Percentiles rank a stretch among this genome's conserved stretches.
phyloP scores from a whole-genome alignment of 2,329 filamentous ascomycete genomes.

The Alternaria angustiovoidea region DNA sequence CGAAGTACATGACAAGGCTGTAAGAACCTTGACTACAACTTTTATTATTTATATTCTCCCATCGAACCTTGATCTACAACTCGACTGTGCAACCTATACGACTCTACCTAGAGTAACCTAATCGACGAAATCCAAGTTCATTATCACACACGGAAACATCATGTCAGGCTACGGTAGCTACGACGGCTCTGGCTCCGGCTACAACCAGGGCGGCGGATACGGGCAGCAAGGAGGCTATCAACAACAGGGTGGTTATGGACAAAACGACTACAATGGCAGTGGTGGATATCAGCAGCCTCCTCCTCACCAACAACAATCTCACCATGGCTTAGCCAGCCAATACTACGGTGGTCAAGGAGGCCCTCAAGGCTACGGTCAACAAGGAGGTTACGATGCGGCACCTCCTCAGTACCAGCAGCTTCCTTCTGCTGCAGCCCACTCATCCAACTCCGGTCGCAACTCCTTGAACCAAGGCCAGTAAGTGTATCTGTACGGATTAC shows the following conservation, averaged over 20 bases:
- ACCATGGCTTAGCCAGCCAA: conserved; percentile 18
- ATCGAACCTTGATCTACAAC: not conserved
- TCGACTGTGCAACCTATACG: not conserved
- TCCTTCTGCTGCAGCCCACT: conserved; percentile 29
- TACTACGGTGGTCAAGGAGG: conserved; percentile 23
- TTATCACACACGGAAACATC: not conserved
- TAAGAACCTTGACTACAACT: not conserved
- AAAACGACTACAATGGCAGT: conserved; percentile 15
- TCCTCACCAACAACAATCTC: conserved; percentile 11
- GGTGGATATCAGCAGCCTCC: conserved; percentile 19
- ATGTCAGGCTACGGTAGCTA: conserved; percentile 24
- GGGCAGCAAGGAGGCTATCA: conserved; percentile 6
- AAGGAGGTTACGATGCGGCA: conserved; percentile 10
- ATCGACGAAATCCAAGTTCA: not conserved
- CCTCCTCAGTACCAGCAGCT: conserved; percentile 29
- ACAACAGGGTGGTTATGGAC: conserved; percentile 15
- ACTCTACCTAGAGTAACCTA: not conserved
- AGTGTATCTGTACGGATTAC: not conserved
- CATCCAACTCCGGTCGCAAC: conserved; percentile 33
- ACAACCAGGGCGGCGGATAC: conserved; percentile 10
- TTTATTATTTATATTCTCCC: not conserved
- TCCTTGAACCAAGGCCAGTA: conserved; percentile 31
- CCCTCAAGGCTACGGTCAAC: conserved; percentile 22
- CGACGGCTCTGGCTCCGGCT: conserved; percentile 1
- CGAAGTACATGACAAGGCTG: not conserved